phyloP scores from a whole-genome alignment of 306 rosid species.

The Datisca glomerata region DNA sequence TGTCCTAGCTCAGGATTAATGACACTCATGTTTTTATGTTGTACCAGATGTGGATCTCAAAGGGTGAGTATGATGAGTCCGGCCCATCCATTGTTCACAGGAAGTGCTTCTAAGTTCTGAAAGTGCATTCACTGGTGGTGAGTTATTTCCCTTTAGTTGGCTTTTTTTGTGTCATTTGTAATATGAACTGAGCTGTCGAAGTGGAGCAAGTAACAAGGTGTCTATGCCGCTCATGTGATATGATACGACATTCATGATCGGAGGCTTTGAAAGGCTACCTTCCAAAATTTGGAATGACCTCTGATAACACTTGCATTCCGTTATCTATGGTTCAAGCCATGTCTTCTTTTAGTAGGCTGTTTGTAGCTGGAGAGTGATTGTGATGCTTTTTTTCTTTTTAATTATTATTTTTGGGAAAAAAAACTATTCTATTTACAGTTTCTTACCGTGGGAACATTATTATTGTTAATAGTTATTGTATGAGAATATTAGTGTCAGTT shows the following conservation, averaged over 20 bases:
- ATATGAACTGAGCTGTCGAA: not conserved
- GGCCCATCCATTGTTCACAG: constrained; percentile 1
- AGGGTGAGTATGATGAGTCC: constrained; percentile 3
- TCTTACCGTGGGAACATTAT: constrained; percentile 10
- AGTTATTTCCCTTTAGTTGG: not conserved
- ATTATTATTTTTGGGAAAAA: not conserved
- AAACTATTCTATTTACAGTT: constrained; percentile 8
- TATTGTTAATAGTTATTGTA: constrained; percentile 16
- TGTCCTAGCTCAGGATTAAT: not conserved
- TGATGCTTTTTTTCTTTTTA: constrained; percentile 10
- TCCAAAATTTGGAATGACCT: too few species aligned
- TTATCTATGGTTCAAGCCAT: constrained; percentile 10
- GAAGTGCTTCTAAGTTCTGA: constrained; percentile 1
- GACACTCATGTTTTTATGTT: not conserved
- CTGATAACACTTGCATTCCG: not conserved
- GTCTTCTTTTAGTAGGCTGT: constrained; percentile 2
- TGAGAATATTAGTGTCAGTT: constrained; percentile 16
- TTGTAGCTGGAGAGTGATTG: constrained; percentile 10
- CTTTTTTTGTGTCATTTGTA: not conserved
- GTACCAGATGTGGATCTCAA: constrained; percentile 1
- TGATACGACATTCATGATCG: too few species aligned
- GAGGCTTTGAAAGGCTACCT: too few species aligned
- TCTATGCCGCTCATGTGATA: not conserved
- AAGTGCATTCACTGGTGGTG: not conserved
- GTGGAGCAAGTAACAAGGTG: not conserved